Percentiles rank a stretch among this genome's conserved stretches.
These are phyloP conservation scores for Mycena maculata DNA, from an alignment of 768 basidiomycete species.

Conservation along the genomic window DNA sequence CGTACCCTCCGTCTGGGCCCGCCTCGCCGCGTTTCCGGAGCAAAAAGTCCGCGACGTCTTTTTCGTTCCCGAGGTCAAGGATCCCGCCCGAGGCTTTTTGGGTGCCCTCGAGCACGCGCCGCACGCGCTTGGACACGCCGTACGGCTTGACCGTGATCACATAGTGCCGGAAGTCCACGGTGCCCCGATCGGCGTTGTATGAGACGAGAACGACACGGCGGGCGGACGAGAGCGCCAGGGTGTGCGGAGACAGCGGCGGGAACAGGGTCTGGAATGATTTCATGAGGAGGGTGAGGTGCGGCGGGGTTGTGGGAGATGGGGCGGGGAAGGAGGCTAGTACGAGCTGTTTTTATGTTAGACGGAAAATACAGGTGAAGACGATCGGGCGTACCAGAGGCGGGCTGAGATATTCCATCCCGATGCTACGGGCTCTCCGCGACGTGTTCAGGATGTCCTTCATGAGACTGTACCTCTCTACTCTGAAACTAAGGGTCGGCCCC, in stretches of 20 bases:
- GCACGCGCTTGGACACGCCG: constrained; percentile 92
- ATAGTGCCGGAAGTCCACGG: constrained; percentile 94
- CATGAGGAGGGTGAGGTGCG: constrained; percentile 90
- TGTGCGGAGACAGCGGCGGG: constrained; percentile 89
- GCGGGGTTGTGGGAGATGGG: constrained; percentile 78
- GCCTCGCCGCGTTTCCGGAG: constrained; percentile 75
- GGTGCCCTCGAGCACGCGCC: constrained; percentile 82
- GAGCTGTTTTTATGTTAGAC: constrained; percentile 63
- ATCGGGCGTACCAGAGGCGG: constrained; percentile 81
- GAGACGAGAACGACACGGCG: constrained; percentile 94
- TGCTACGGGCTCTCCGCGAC: constrained; percentile 74
- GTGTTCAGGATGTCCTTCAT: constrained; percentile 84
- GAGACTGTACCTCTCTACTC: constrained; percentile 92
- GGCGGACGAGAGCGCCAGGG: constrained; percentile 85
- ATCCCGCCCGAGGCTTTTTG: constrained; percentile 54
- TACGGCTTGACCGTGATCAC: constrained; percentile 95
- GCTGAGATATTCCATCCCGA: constrained; percentile 90
- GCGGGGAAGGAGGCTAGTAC: constrained; percentile 91
- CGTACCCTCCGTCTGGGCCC: constrained; percentile 77
- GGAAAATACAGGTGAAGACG: background rate
- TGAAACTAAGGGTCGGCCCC: constrained; percentile 94
- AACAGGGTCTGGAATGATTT: constrained; percentile 97
- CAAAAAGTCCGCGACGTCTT: constrained; percentile 96
- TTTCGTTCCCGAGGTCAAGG: constrained; percentile 88
- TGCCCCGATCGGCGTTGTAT: constrained; percentile 87